A percentile compares a stretch with the other conserved stretches of the same genome.
Conservation (phyloP, 192 early-diverging fungal genomes). For the Borealophlyctis nickersoniae region DNA sequence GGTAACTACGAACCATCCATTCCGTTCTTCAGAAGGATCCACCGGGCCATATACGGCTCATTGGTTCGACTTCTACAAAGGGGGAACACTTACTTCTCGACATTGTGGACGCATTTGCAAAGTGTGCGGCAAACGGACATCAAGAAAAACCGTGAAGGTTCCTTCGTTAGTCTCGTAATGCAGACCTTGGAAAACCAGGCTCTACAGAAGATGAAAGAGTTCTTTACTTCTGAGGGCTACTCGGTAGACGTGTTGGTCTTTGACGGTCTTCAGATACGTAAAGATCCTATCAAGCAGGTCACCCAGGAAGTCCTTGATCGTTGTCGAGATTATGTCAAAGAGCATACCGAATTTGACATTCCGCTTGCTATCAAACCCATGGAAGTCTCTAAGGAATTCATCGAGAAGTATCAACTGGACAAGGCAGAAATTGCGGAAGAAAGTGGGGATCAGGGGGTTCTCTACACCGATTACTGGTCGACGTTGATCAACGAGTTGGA, state of each 20-base stretch:
- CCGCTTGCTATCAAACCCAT: background rate
- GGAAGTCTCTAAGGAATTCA: background rate
- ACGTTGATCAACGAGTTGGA: background rate
- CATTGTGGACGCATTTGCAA: background rate
- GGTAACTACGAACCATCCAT: background rate
- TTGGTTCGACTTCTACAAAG: background rate
- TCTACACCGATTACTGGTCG: background rate
- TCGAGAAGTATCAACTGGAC: background rate
- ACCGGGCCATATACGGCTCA: background rate
- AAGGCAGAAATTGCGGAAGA: background rate
- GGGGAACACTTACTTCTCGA: background rate
- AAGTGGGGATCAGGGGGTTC: background rate
- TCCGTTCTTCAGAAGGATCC: slow-evolving; percentile 2
- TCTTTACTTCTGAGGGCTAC: background rate
- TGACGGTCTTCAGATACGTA: background rate
- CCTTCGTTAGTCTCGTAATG: background rate
- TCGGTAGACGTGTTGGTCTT: background rate
- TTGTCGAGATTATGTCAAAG: slow-evolving; percentile 1
- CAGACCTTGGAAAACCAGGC: slow-evolving; percentile 3
- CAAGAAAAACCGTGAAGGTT: slow-evolving; percentile 1
- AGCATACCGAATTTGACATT: background rate
- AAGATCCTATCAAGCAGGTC: background rate
- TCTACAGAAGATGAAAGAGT: background rate
- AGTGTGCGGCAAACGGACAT: background rate
- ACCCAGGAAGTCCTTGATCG: background rate